phyloP scores from a whole-genome alignment of 192 early-diverging fungal species.

The Backusella parvicylindrica region DNA sequence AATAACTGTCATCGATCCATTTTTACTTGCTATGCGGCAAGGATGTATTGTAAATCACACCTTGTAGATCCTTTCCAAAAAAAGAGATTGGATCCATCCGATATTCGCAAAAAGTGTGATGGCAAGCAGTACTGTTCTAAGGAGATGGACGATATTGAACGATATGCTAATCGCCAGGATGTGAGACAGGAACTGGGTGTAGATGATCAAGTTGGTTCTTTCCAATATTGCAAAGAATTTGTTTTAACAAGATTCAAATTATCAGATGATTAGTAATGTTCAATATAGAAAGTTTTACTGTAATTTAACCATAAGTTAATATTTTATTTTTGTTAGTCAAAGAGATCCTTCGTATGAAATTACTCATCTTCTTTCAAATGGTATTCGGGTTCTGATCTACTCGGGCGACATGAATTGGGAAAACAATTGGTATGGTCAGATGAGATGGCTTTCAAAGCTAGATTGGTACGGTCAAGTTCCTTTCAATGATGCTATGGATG shows the following conservation, averaged over 20 bases:
- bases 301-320: background rate
- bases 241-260: slow-evolving; percentile 29
- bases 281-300: background rate
- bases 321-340: background rate
- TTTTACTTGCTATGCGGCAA: slow-evolving; percentile 74
- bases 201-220: slow-evolving; percentile 56
- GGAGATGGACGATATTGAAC: slow-evolving; percentile 76
- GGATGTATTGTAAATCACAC: slow-evolving; percentile 71
- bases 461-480: slow-evolving; percentile 6
- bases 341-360: slow-evolving; percentile 22
- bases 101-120: slow-evolving; percentile 84
- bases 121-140: slow-evolving; percentile 72
- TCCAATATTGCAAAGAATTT: slow-evolving; percentile 70
- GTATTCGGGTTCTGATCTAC: slow-evolving; percentile 84
- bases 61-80: slow-evolving; percentile 60
- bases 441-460: slow-evolving; percentile 69
- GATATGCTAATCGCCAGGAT: slow-evolving; percentile 72
- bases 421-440: slow-evolving; percentile 66
- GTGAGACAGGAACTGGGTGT: slow-evolving; percentile 77
- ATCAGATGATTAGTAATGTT: slow-evolving; percentile 16
- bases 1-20: slow-evolving; percentile 81
- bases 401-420: slow-evolving; percentile 47
- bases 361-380: slow-evolving; percentile 62
- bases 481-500: background rate
- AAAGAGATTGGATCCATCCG: slow-evolving; percentile 86